These are phyloP conservation scores for Syncephalastrum monosporum DNA, from an alignment of 371 early-diverging fungal genomes.

Conservation along the genomic window DNA sequence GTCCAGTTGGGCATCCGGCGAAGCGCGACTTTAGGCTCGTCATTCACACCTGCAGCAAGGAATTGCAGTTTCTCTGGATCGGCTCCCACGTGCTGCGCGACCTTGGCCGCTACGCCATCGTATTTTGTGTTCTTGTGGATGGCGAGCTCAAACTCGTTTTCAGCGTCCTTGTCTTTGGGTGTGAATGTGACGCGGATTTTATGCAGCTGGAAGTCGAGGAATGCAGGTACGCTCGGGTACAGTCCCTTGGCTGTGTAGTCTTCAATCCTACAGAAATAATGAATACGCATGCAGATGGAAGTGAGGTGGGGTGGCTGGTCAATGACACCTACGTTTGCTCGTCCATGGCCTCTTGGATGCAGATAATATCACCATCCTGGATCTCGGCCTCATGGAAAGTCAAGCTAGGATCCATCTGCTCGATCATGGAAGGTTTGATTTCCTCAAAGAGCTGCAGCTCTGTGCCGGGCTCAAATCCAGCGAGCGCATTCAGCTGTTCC, in stretches of 20 bases:
- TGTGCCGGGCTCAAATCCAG: conserved; percentile 55
- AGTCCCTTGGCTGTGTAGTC: conserved; percentile 20
- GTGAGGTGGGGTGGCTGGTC: neutral
- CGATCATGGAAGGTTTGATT: conserved; percentile 86
- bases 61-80: conserved; percentile 40
- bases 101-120: conserved; percentile 21
- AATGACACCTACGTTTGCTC: conserved; percentile 56
- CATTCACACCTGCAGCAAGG: conserved; percentile 10
- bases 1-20: conserved; percentile 20
- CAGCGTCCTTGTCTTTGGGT: conserved; percentile 38
- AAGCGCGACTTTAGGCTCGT: conserved; percentile 22
- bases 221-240: conserved; percentile 59
- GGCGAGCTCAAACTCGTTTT: conserved; percentile 21
- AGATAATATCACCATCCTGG: conserved; percentile 84
- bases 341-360: conserved; percentile 64
- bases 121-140: conserved; percentile 25
- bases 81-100: conserved; percentile 17
- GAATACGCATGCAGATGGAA: neutral
- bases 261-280: conserved; percentile 32
- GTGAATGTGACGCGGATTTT: conserved; percentile 70
- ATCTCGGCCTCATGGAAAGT: conserved; percentile 75
- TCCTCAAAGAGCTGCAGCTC: conserved; percentile 78
- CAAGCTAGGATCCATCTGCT: conserved; percentile 56
- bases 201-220: conserved; percentile 73
- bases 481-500: conserved; percentile 52